phyloP scores from a whole-genome alignment of 495 filamentous ascomycete species.

The Extremus antarcticus region DNA sequence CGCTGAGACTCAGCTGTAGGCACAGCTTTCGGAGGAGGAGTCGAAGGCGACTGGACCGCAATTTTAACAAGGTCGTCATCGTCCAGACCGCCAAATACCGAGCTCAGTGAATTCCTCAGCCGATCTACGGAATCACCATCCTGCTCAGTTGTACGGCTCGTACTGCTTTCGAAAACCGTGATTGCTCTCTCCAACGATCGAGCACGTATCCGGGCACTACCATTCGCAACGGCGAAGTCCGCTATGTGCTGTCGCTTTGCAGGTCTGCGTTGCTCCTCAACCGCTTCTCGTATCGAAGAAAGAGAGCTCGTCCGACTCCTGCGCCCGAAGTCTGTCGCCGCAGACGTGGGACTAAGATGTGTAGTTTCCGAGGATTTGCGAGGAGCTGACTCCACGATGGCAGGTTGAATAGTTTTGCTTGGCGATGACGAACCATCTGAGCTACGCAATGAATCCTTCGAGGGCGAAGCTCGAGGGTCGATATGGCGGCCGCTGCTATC shows the following conservation, averaged over 20 bases:
- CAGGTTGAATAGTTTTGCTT: background rate
- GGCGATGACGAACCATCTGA: background rate
- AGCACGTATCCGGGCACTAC: too few relatives aligned
- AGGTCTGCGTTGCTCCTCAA: background rate
- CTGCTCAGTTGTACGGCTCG: background rate
- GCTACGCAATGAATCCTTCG: too few relatives aligned
- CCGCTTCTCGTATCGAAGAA: background rate
- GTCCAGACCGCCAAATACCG: background rate
- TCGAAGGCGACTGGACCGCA: background rate
- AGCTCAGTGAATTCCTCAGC: background rate
- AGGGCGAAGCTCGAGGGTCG: too few relatives aligned
- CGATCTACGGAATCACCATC: background rate
- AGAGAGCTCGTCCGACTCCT: background rate
- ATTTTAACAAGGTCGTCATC: background rate
- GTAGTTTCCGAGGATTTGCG: background rate
- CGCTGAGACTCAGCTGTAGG: too few relatives aligned
- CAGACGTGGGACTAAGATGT: background rate
- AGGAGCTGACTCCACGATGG: background rate
- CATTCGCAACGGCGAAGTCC: background rate
- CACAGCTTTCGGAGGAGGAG: background rate
- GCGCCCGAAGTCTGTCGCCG: background rate
- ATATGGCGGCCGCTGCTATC: too few relatives aligned
- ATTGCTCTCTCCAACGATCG: background rate
- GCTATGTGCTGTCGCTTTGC: background rate
- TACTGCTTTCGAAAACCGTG: background rate